Conservation (phyloP, 345 rosid species). For the Lepidium africanum region DNA sequence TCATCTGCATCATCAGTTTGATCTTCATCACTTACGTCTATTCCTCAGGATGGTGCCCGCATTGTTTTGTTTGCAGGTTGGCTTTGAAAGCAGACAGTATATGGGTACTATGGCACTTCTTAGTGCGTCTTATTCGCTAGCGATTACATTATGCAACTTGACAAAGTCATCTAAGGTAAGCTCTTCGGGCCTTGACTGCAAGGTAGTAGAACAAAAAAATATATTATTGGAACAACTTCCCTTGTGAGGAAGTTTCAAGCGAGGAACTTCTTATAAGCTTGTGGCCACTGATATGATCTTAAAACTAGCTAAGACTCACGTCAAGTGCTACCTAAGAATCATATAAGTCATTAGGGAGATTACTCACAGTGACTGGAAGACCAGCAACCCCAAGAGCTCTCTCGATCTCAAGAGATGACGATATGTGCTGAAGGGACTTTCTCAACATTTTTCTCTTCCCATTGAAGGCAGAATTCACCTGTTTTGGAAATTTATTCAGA, state of each 20-base stretch:
- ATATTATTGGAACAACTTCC: neutral
- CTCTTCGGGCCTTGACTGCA: constrained; percentile 96
- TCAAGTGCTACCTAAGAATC: neutral
- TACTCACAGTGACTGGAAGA: constrained; percentile 59
- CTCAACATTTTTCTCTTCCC: constrained; percentile 87
- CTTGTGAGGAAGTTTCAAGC: neutral
- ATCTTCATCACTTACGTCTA: neutral
- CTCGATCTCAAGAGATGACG: constrained; percentile 60
- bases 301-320: neutral
- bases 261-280: neutral
- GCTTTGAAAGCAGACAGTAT: constrained; percentile 1
- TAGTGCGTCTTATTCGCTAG: constrained; percentile 7
- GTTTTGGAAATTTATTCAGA: constrained; percentile 7
- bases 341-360: neutral
- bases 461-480: constrained; percentile 90
- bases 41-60: neutral
- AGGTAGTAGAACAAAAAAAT: neutral
- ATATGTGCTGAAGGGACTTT: constrained; percentile 67
- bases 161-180: constrained; percentile 79
- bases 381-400: constrained; percentile 59
- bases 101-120: constrained; percentile 1
- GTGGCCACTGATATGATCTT: neutral
- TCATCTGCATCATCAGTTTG: neutral
- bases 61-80: neutral
- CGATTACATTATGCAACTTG: constrained; percentile 64